Percentiles rank a stretch among this genome's conserved stretches.
Conservation (phyloP, 495 filamentous ascomycete genomes). For the Cercophora samala region DNA sequence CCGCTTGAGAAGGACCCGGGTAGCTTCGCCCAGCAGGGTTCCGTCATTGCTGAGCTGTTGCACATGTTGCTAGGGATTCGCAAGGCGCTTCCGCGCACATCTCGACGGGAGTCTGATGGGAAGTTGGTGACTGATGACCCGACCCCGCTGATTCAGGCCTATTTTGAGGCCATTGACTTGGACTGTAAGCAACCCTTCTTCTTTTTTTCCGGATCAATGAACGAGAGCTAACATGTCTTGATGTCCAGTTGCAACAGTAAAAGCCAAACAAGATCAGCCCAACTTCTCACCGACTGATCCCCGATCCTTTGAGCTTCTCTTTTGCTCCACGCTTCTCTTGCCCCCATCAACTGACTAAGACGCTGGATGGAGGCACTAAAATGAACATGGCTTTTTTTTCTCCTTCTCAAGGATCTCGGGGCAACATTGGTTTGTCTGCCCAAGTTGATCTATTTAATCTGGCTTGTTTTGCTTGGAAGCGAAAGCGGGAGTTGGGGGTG, state of each 20-base stretch:
- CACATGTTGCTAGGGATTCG: conserved; percentile 74
- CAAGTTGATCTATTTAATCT: not conserved
- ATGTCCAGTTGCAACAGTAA: conserved; percentile 35
- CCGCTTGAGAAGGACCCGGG: conserved; percentile 66
- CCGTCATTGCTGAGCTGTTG: conserved; percentile 67
- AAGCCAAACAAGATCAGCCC: conserved; percentile 40
- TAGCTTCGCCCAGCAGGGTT: conserved; percentile 65
- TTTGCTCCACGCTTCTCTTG: conserved; percentile 57
- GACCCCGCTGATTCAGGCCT: conserved; percentile 51
- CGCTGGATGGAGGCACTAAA: not conserved
- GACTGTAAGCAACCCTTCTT: conserved; percentile 49
- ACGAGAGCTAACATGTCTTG: conserved; percentile 7
- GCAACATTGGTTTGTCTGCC: not conserved
- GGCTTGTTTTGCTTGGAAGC: not conserved
- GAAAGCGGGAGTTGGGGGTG: not conserved
- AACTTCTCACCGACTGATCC: conserved; percentile 63
- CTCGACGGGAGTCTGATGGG: conserved; percentile 49
- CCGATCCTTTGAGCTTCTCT: conserved; percentile 63
- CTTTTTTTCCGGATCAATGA: not conserved
- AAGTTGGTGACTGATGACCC: conserved; percentile 53
- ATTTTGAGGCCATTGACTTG: conserved; percentile 60
- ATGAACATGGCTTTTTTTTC: not conserved
- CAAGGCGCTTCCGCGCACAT: conserved; percentile 62
- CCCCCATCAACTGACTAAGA: conserved; percentile 37
- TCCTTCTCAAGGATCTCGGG: not conserved